Percentiles rank a stretch among this genome's conserved stretches.
These are phyloP conservation scores for Wickerhamomyces chaumierensis DNA, from an alignment of 805 yeast genomes.

Conservation along the genomic window DNA sequence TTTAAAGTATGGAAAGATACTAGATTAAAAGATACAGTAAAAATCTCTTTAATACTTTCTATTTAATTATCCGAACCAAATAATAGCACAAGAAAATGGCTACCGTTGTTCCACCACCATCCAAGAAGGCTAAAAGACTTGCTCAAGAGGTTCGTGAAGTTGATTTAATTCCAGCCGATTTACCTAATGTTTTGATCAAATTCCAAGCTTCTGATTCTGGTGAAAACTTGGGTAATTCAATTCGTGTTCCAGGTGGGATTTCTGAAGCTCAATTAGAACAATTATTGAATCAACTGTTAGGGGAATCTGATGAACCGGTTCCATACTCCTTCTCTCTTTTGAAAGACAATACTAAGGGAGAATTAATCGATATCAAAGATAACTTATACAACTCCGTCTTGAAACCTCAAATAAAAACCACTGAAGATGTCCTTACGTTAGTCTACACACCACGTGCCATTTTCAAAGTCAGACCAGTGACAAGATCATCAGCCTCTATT, in stretches of 20 bases:
- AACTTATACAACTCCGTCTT: slow-evolving; percentile 72
- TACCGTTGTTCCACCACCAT: slow-evolving; percentile 85
- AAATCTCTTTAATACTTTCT: too few relatives aligned
- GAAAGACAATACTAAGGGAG: slow-evolving; percentile 29
- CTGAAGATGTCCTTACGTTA: slow-evolving; percentile 87
- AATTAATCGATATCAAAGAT: slow-evolving; percentile 61
- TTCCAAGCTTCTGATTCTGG: slow-evolving; percentile 94
- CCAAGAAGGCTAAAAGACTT: slow-evolving; percentile 74
- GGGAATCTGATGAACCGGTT: slow-evolving; percentile 55
- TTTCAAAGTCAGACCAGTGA: slow-evolving; percentile 84
- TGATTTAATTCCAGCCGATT: slow-evolving; percentile 58
- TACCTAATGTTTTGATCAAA: slow-evolving; percentile 79
- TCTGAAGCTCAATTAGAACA: slow-evolving; percentile 81
- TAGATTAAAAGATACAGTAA: too few relatives aligned
- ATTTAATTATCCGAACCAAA: too few relatives aligned
- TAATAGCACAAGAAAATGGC: slow-evolving; percentile 63
- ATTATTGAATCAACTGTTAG: slow-evolving; percentile 68
- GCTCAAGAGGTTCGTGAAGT: slow-evolving; percentile 78
- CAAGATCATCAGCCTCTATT: slow-evolving; percentile 84
- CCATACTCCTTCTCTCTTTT: slow-evolving; percentile 80
- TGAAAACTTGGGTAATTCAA: slow-evolving; percentile 68
- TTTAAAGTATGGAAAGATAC: too few relatives aligned
- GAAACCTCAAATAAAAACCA: slow-evolving; percentile 76
- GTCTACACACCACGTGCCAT: slow-evolving; percentile 92
- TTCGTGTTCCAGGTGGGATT: slow-evolving; percentile 86